Evolutionary conservation across 2,329 filamentous ascomycete species (phyloP).

Genomic region (Trichoderma atroviride): DNA sequence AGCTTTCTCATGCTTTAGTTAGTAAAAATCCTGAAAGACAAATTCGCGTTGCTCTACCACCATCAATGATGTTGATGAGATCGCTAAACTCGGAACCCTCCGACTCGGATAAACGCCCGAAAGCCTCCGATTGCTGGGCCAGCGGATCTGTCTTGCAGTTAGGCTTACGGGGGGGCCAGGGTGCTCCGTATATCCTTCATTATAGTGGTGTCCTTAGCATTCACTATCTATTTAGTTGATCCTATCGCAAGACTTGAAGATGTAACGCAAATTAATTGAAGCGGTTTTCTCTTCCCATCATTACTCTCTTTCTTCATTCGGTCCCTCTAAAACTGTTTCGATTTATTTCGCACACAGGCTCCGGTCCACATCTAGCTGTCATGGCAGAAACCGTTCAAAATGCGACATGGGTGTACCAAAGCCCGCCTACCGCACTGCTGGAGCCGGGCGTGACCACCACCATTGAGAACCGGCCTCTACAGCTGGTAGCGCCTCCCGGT

Average conservation of each 20-base stretch:
- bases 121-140: background rate
- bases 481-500: background rate
- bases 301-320: background rate
- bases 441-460: background rate
- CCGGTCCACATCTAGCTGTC: background rate
- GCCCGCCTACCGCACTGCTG: background rate
- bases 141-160: background rate
- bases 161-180: background rate
- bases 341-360: background rate
- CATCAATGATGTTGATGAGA: background rate
- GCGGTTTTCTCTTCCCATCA: background rate
- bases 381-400: background rate
- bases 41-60: background rate
- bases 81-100: background rate
- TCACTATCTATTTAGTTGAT: background rate
- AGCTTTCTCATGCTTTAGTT: background rate
- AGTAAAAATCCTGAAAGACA: background rate
- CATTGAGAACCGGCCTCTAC: background rate
- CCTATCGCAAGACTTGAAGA: background rate
- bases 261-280: background rate
- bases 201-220: background rate
- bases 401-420: background rate
- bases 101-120: background rate
- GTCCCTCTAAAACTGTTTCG: background rate
- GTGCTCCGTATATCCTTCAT: background rate